Percentiles rank a stretch among this genome's conserved stretches.
Conservation (phyloP, 2,329 filamentous ascomycete genomes). For the Tolypocladium pustulatum region DNA sequence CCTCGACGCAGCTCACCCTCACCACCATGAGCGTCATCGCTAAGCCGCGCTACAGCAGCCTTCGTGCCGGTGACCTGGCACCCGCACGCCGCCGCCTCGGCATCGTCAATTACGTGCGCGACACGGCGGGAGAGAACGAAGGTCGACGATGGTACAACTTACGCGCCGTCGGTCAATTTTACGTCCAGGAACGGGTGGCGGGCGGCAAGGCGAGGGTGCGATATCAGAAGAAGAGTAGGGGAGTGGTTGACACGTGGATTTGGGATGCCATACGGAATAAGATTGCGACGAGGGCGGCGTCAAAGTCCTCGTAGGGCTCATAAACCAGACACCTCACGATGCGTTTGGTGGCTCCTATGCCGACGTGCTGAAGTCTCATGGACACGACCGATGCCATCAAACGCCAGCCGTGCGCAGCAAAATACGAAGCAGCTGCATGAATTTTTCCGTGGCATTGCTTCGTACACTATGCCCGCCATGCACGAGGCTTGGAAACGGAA, state of each 20-base stretch:
- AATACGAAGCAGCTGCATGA: neutral
- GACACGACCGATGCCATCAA: too few species aligned
- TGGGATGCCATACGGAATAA: conserved; percentile 27
- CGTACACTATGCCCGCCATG: neutral
- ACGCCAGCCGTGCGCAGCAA: neutral
- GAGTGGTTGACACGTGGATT: conserved; percentile 26
- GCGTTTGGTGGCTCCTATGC: neutral
- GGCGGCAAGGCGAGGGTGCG: conserved; percentile 7
- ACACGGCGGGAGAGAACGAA: conserved; percentile 21
- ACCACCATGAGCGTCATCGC: conserved; percentile 46
- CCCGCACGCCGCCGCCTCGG: conserved; percentile 21
- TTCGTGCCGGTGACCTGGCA: conserved; percentile 26
- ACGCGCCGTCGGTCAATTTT: conserved; percentile 26
- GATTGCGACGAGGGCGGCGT: conserved; percentile 13
- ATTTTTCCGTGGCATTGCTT: neutral
- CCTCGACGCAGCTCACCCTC: conserved; percentile 34
- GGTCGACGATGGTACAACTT: conserved; percentile 28
- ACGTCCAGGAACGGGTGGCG: conserved; percentile 20
- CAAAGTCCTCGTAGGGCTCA: neutral
- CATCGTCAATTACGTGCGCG: conserved; percentile 29
- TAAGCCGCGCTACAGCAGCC: conserved; percentile 39
- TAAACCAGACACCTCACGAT: neutral
- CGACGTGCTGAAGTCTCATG: neutral
- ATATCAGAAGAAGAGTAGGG: conserved; percentile 16
- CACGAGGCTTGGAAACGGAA: neutral